These are phyloP conservation scores for Tolypocladium guangdongense DNA, from an alignment of 2,329 filamentous ascomycete genomes.

Conservation along the genomic window DNA sequence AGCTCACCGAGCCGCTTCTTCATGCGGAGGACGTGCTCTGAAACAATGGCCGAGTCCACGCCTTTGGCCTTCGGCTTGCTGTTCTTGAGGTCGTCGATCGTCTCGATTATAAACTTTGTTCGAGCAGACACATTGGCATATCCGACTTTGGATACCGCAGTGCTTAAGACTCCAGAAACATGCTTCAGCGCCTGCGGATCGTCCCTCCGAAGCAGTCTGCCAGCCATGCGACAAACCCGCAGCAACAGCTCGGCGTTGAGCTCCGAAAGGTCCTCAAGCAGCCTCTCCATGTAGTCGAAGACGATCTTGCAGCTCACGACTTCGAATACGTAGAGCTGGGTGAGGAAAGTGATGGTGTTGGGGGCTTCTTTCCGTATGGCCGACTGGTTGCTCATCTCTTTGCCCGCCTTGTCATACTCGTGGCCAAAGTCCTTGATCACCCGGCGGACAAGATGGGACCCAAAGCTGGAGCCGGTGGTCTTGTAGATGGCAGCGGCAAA, in stretches of 20 bases:
- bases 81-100: slow-evolving; percentile 88
- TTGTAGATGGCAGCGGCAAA: slow-evolving; percentile 86
- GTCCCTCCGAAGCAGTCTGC: slow-evolving; percentile 74
- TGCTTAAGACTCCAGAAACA: slow-evolving; percentile 70
- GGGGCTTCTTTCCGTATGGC: slow-evolving; percentile 30
- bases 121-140: slow-evolving; percentile 68
- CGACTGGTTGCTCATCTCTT: slow-evolving; percentile 27
- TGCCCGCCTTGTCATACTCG: slow-evolving; percentile 41
- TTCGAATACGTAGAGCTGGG: slow-evolving; percentile 87
- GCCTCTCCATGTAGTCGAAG: slow-evolving; percentile 80
- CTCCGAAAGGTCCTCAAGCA: slow-evolving; percentile 67
- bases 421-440: slow-evolving; percentile 65
- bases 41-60: slow-evolving; percentile 58
- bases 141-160: slow-evolving; percentile 55
- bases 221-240: slow-evolving; percentile 71
- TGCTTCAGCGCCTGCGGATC: slow-evolving; percentile 83
- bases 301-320: slow-evolving; percentile 72
- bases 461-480: slow-evolving; percentile 78
- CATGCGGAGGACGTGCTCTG: slow-evolving; percentile 79
- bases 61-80: slow-evolving; percentile 74
- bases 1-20: slow-evolving; percentile 77
- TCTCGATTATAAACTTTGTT: slow-evolving; percentile 96
- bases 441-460: slow-evolving; percentile 72
- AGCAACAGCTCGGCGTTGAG: slow-evolving; percentile 81
- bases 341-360: slow-evolving; percentile 73